A percentile compares a stretch with the other conserved stretches of the same genome.
phyloP scores from a whole-genome alignment of 108 stramenopile genomes.

The Cyclotella atomus region DNA sequence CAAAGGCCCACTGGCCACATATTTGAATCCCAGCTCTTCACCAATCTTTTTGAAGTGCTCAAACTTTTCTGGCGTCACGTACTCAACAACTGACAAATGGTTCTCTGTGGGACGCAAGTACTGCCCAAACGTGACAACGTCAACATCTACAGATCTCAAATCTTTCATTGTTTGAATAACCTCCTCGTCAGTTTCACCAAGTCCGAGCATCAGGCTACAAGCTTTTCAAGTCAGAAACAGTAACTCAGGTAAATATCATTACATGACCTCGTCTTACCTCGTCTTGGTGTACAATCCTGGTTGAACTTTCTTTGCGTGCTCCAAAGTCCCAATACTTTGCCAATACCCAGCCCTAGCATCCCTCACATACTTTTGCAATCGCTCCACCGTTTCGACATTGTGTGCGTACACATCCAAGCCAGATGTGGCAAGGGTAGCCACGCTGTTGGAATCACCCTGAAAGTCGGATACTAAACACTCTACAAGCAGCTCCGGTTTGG shows the following conservation, averaged over 20 bases:
- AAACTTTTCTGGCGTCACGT: slow-evolving; percentile 96
- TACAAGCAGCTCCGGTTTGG: slow-evolving; percentile 90
- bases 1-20: slow-evolving; percentile 97
- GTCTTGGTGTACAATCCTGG: slow-evolving; percentile 93
- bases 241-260: background rate
- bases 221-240: background rate
- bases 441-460: slow-evolving; percentile 77
- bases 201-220: slow-evolving; percentile 91
- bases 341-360: slow-evolving; percentile 93
- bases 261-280: slow-evolving; percentile 9
- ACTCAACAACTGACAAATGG: slow-evolving; percentile 95
- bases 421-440: slow-evolving; percentile 85
- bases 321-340: slow-evolving; percentile 89
- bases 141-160: slow-evolving; percentile 88
- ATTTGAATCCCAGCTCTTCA: slow-evolving; percentile 96
- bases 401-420: slow-evolving; percentile 99
- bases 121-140: slow-evolving; percentile 99
- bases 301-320: slow-evolving; percentile 85
- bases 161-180: slow-evolving; percentile 96
- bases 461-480: slow-evolving; percentile 99
- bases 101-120: slow-evolving; percentile 96
- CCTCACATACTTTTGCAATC: slow-evolving; percentile 89
- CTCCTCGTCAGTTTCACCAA: slow-evolving; percentile 98
- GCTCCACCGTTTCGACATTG: slow-evolving; percentile 98
- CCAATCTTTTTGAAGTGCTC: slow-evolving; percentile 78